phyloP scores from a whole-genome alignment of 1,139 yeast species.

The Debaryomyces fabryi region DNA sequence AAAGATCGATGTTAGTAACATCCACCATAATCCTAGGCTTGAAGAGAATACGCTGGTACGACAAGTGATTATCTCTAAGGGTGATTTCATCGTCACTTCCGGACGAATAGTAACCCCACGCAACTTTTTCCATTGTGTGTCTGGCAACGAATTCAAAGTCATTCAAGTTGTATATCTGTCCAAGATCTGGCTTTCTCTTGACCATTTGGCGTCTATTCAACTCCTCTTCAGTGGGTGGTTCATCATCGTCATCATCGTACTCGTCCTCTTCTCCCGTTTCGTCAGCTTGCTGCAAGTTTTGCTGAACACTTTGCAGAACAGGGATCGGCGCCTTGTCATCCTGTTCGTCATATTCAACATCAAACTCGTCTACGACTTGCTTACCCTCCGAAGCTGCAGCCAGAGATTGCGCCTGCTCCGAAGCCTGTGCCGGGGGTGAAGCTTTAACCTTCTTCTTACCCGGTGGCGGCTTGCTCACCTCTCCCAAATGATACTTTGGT shows the following conservation, averaged over 20 bases:
- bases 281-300: not conserved
- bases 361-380: constrained; percentile 43
- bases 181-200: constrained; percentile 59
- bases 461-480: constrained; percentile 27
- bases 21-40: constrained; percentile 80
- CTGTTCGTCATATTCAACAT: constrained; percentile 51
- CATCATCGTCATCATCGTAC: constrained; percentile 35
- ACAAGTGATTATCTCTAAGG: constrained; percentile 83
- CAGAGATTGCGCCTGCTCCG: constrained; percentile 4
- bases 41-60: constrained; percentile 84
- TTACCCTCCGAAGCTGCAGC: not conserved
- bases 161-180: constrained; percentile 66
- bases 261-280: constrained; percentile 26
- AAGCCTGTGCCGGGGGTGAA: constrained; percentile 3
- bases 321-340: constrained; percentile 35
- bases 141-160: constrained; percentile 89
- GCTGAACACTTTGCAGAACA: constrained; percentile 13
- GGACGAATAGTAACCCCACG: constrained; percentile 91
- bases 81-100: constrained; percentile 94
- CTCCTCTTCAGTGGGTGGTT: constrained; percentile 36
- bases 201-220: constrained; percentile 26
- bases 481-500: constrained; percentile 35
- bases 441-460: constrained; percentile 10
- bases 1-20: constrained; percentile 48
- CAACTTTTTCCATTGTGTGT: constrained; percentile 65